Conservation (phyloP, 768 basidiomycete genomes). For the Lactarius sanguifluus region DNA sequence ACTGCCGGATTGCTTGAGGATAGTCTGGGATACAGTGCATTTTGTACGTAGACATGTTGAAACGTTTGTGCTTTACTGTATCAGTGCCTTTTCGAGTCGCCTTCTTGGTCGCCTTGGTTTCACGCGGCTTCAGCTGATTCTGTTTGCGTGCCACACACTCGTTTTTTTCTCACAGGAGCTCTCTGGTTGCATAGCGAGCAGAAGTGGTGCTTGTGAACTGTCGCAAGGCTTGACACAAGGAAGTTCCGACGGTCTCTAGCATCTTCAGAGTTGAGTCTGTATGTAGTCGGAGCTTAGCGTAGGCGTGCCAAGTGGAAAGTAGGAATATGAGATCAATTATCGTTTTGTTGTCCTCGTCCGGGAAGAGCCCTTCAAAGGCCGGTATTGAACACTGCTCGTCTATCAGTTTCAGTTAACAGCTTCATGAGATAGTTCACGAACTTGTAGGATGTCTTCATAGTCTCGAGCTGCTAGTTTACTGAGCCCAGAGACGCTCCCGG, state of each 20-base stretch:
- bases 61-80: not conserved
- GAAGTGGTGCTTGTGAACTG: not conserved
- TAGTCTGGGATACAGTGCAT: not conserved
- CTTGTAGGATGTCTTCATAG: too few species aligned
- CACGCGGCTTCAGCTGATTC: not conserved
- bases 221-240: not conserved
- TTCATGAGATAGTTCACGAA: too few species aligned
- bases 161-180: not conserved
- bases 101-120: not conserved
- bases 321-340: constrained; percentile 39
- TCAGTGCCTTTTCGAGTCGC: not conserved
- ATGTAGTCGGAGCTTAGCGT: not conserved
- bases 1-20: not conserved
- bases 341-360: constrained; percentile 40
- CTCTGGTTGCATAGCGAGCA: not conserved
- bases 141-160: too few species aligned
- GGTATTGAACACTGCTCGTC: not conserved
- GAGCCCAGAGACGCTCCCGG: too few species aligned
- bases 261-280: not conserved
- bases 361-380: constrained; percentile 29
- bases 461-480: too few species aligned
- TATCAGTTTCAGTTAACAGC: not conserved
- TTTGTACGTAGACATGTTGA: not conserved
- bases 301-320: not conserved
- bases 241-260: not conserved